Conservation (phyloP, 2,329 filamentous ascomycete genomes). For the Cladophialophora bantiana region DNA sequence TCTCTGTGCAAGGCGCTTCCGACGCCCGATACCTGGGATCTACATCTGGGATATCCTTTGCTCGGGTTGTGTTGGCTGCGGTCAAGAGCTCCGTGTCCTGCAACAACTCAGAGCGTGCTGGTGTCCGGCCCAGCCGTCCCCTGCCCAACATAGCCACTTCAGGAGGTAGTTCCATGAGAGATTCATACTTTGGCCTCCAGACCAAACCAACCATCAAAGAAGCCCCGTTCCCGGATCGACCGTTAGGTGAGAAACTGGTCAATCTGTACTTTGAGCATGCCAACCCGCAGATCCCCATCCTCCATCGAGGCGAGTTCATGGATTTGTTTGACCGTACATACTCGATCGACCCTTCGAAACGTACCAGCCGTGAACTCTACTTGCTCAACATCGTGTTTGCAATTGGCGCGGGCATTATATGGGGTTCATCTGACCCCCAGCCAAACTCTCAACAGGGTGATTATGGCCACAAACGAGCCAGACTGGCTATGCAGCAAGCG, state of each 20-base stretch:
- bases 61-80: conserved; percentile 89
- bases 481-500: conserved; percentile 64
- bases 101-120: conserved; percentile 68
- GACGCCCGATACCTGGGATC: conserved; percentile 84
- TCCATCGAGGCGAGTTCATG: conserved; percentile 90
- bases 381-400: conserved; percentile 97
- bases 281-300: conserved; percentile 92
- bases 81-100: conserved; percentile 76
- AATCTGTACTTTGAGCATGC: conserved; percentile 93
- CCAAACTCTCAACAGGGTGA: conserved; percentile 42
- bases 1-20: conserved; percentile 77
- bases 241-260: conserved; percentile 75
- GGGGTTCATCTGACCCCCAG: conserved; percentile 50
- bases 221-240: conserved; percentile 80
- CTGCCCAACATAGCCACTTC: conserved; percentile 58
- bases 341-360: conserved; percentile 67
- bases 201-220: conserved; percentile 86
- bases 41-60: conserved; percentile 91
- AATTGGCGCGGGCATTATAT: conserved; percentile 91
- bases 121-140: conserved; percentile 65
- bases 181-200: conserved; percentile 96
- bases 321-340: conserved; percentile 85
- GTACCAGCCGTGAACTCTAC: conserved; percentile 84
- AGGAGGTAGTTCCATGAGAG: conserved; percentile 81
- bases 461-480: conserved; percentile 57